These are phyloP conservation scores for Purshia tridentata DNA, from an alignment of 306 rosid genomes.

Conservation along the genomic window DNA sequence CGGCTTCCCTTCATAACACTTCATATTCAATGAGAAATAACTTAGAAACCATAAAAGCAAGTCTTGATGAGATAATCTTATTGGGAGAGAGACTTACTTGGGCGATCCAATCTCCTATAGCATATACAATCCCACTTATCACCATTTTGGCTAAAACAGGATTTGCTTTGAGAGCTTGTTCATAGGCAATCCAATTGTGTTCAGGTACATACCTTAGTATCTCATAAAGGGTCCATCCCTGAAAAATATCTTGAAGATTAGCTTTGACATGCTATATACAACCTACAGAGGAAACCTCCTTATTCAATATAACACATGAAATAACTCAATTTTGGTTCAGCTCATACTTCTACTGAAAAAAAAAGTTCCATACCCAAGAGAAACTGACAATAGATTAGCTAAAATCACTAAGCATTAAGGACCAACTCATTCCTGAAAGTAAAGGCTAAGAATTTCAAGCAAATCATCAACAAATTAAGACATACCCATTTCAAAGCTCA, in stretches of 20 bases:
- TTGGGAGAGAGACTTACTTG: constrained; percentile 51
- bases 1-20: constrained; percentile 94
- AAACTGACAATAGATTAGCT: background rate
- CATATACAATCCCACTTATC: constrained; percentile 84
- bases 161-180: constrained; percentile 77
- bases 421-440: background rate
- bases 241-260: constrained; percentile 27
- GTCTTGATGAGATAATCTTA: background rate
- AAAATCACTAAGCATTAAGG: background rate
- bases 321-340: background rate
- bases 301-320: background rate
- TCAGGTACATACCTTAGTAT: constrained; percentile 87
- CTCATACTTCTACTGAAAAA: background rate
- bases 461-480: background rate
- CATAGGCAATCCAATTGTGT: constrained; percentile 96
- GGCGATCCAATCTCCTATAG: constrained; percentile 94
- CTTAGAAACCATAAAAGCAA: constrained; percentile 9
- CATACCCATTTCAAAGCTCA: background rate
- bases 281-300: background rate
- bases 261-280: background rate
- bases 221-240: constrained; percentile 98
- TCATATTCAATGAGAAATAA: constrained; percentile 21
- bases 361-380: background rate
- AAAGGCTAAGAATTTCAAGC: background rate
- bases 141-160: constrained; percentile 94